Base-by-base conservation (phyloP, 768 basidiomycete species). In the Podaxis sp. region DNA sequence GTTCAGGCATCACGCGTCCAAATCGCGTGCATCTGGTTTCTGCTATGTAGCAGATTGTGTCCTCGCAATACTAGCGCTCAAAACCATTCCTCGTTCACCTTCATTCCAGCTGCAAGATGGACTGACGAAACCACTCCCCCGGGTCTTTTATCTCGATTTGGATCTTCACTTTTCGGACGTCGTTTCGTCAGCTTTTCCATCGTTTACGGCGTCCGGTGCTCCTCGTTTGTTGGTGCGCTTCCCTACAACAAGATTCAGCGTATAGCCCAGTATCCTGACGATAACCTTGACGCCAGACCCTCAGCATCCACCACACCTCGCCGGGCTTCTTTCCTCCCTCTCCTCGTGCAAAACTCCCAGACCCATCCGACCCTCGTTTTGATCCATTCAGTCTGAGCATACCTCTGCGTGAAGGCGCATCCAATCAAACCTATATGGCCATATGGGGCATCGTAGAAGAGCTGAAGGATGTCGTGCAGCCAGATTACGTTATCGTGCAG, bases 31-130 rank as follows among this genome's bases (percentile, higher is more conserved):
- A 0, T 85, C 90, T 3, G 95, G 95, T 0, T 98, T 91, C 73
- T 98, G 95, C 76, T 98, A 97, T 69, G 90, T 98, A 21, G 90
- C 93, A 1, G 95, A 98, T 69, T 87, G 89, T 57, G 82, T 94
- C 9, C 81, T 98, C 1, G 89, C 89, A 0, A 86, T 97, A 61
- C 81, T 95, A 59, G 76, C 82, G 3, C 79, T 97, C 46, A 86
- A 83, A 64, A 78, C 79, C 63, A 69, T 55, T 62, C 51, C 62
- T 61, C 64, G 59, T 51, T 64, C 64, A 47, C 66, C 67, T n/a
- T 46, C 69, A 16, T 25, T 63, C 57, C 37, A 59, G 5, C 16
- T 37, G 35, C 27, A 61, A 25, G 11, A 55, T 21, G n/a, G 23
- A 5, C 50, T 62, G 36, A 18, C 58, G 25, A 47, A 57, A 37